Conservation (phyloP, 129 eudicot genomes). For the Glebionis coronaria region DNA sequence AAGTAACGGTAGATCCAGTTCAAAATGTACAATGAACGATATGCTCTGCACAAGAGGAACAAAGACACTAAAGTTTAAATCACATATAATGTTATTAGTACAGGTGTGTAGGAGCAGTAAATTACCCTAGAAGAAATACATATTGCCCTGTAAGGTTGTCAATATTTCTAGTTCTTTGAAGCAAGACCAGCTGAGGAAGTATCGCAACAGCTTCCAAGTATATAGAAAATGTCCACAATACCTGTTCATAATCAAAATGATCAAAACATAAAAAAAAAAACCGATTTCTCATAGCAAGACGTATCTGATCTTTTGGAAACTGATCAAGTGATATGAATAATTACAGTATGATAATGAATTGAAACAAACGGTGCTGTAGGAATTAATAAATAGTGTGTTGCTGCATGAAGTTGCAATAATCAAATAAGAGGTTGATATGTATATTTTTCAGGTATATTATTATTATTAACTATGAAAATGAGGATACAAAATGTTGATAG, state of each 20-base stretch:
- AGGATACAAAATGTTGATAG: too few species aligned
- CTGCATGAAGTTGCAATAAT: too few species aligned
- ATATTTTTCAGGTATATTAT: too few species aligned
- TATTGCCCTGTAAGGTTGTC: slow-evolving; percentile 98
- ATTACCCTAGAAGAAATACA: slow-evolving; percentile 87
- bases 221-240: slow-evolving; percentile 91
- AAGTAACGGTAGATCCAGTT: slow-evolving; percentile 98
- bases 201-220: slow-evolving; percentile 96
- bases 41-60: slow-evolving; percentile 57
- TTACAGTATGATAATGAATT: too few species aligned
- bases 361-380: too few species aligned
- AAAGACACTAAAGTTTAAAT: not conserved
- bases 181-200: slow-evolving; percentile 93
- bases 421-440: too few species aligned
- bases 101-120: slow-evolving; percentile 2
- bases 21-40: slow-evolving; percentile 79
- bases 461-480: too few species aligned
- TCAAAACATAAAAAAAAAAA: slow-evolving; percentile 5
- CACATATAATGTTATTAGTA: slow-evolving; percentile 6
- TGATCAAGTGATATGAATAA: too few species aligned
- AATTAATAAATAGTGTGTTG: too few species aligned
- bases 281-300: not conserved
- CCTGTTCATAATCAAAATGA: slow-evolving; percentile 41
- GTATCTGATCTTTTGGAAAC: too few species aligned
- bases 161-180: slow-evolving; percentile 93